These are phyloP conservation scores for Mortierella alpina DNA, from an alignment of 192 early-diverging fungal genomes.

Conservation along the genomic window DNA sequence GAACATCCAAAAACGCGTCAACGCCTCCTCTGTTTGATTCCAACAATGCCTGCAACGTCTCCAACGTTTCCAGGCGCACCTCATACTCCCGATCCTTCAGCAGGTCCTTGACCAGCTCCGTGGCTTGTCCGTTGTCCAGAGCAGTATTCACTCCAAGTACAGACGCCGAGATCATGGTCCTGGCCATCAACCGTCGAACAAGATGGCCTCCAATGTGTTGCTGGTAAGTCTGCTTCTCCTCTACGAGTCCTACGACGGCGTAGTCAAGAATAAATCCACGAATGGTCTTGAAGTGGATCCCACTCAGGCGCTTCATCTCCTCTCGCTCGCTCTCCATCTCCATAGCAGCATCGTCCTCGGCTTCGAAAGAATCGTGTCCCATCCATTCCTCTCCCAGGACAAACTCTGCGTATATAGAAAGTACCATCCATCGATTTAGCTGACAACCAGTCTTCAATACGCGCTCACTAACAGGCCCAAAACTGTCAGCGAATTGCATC, in stretches of 20 bases:
- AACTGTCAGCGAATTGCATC: constrained; percentile 39
- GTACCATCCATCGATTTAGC: constrained; percentile 61
- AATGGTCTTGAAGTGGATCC: constrained; percentile 38
- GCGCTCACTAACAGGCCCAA: constrained; percentile 36
- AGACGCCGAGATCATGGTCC: constrained; percentile 32
- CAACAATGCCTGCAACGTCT: constrained; percentile 49
- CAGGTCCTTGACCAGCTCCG: constrained; percentile 47
- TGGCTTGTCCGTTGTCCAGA: constrained; percentile 13
- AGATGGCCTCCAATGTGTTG: constrained; percentile 56
- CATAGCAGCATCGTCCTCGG: constrained; percentile 15
- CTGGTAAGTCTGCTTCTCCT: constrained; percentile 38
- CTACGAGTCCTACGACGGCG: constrained; percentile 31
- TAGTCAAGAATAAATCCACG: constrained; percentile 48
- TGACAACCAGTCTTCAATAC: constrained; percentile 63
- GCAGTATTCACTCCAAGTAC: constrained; percentile 25
- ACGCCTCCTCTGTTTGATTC: constrained; percentile 1
- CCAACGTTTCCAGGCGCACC: constrained; percentile 66
- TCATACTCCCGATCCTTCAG: constrained; percentile 72
- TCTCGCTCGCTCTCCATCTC: constrained; percentile 44
- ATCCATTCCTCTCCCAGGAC: constrained; percentile 45
- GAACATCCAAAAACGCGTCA: constrained; percentile 4
- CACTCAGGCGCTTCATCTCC: constrained; percentile 43
- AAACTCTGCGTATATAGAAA: constrained; percentile 61
- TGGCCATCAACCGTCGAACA: constrained; percentile 55
- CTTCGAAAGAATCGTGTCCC: constrained; percentile 11